A percentile compares a stretch with the other conserved stretches of the same genome.
Conservation (phyloP, 1,284 basidiomycete genomes). For the Pascua sp. region DNA sequence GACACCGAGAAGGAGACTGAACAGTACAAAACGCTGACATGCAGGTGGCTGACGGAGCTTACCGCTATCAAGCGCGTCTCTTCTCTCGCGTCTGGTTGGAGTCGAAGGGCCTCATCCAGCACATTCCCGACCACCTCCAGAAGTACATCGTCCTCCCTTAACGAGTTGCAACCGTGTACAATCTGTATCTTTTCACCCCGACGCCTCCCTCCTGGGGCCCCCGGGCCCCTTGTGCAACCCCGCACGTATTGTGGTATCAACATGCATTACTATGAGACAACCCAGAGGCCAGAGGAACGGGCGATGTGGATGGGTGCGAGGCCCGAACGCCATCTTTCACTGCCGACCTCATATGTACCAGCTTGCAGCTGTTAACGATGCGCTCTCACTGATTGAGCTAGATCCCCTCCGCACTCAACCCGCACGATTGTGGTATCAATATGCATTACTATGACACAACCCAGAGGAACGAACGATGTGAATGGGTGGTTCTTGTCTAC, state of each 20-base stretch:
- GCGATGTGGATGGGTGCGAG: too few species aligned
- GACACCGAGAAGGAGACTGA: not conserved
- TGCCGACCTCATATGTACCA: too few species aligned
- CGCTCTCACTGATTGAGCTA: too few species aligned
- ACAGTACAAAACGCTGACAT: too few species aligned
- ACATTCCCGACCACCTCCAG: constrained; percentile 75
- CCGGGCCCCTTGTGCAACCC: too few species aligned
- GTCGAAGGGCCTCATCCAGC: constrained; percentile 71
- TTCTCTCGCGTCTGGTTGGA: constrained; percentile 95
- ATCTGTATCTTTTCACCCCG: not conserved
- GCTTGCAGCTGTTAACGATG: too few species aligned
- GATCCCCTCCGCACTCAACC: not conserved
- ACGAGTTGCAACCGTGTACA: not conserved
- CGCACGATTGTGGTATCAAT: not conserved
- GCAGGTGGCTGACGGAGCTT: constrained; percentile 1
- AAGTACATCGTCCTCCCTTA: constrained; percentile 78
- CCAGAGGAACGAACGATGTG: too few species aligned
- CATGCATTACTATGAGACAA: constrained; percentile 9
- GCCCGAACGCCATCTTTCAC: too few species aligned
- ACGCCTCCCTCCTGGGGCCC: too few species aligned
- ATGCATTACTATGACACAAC: constrained; percentile 9
- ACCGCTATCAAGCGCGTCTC: constrained; percentile 81
- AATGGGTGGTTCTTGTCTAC: too few species aligned
- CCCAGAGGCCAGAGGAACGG: too few species aligned
- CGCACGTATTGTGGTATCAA: not conserved